These are phyloP conservation scores for Acidomyces sp. DNA, from an alignment of 495 filamentous ascomycete species.

Conservation along the genomic window DNA sequence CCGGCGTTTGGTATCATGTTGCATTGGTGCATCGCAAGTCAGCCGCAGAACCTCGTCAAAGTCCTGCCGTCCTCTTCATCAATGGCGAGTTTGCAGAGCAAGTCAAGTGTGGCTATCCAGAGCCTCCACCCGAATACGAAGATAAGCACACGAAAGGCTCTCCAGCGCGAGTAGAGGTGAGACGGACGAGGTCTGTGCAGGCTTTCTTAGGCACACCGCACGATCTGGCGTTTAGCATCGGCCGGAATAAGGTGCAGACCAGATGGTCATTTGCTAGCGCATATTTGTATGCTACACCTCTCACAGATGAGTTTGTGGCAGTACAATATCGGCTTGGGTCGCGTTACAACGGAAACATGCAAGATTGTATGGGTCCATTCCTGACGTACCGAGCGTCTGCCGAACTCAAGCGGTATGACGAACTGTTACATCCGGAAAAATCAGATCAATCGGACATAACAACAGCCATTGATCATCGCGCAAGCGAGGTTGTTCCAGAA, in stretches of 20 bases:
- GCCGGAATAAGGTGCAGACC: slow-evolving; percentile 59
- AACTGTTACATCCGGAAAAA: slow-evolving; percentile 79
- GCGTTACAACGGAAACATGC: slow-evolving; percentile 87
- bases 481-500: slow-evolving; percentile 68
- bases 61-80: slow-evolving; percentile 79
- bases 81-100: slow-evolving; percentile 91
- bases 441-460: slow-evolving; percentile 88
- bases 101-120: slow-evolving; percentile 75
- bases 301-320: slow-evolving; percentile 83
- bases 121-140: slow-evolving; percentile 49
- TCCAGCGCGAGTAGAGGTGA: too few relatives aligned
- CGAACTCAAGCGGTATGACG: slow-evolving; percentile 76
- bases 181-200: slow-evolving; percentile 50
- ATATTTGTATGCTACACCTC: slow-evolving; percentile 72
- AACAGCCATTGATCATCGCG: slow-evolving; percentile 69
- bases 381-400: slow-evolving; percentile 96
- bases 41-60: slow-evolving; percentile 52
- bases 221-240: slow-evolving; percentile 71
- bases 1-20: slow-evolving; percentile 81
- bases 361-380: slow-evolving; percentile 90
- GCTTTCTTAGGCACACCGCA: slow-evolving; percentile 89
- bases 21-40: slow-evolving; percentile 63
- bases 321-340: slow-evolving; percentile 83
- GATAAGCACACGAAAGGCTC: slow-evolving; percentile 5
- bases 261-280: slow-evolving; percentile 81